Conservation (phyloP, 169 alveolate species). For the Ichthyophthirius multifiliis region DNA sequence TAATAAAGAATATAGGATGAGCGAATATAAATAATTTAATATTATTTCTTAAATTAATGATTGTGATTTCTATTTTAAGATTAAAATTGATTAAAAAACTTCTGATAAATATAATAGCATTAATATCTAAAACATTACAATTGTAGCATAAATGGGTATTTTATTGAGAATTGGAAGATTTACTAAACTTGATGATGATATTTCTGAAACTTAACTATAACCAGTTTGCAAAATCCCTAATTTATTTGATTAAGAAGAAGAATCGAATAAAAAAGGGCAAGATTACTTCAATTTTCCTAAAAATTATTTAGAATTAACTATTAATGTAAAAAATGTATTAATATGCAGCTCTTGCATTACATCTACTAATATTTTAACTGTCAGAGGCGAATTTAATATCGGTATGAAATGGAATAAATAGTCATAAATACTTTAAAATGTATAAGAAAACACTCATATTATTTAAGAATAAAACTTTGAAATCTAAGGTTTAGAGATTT, state of each 20-base stretch:
- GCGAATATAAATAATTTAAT: no score
- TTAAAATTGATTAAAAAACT: no score
- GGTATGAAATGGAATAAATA: background rate
- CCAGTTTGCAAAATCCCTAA: no score
- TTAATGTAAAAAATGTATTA: background rate
- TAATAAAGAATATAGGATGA: background rate
- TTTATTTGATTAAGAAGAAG: background rate
- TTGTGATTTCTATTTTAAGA: no score
- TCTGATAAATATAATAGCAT: constrained; percentile 20
- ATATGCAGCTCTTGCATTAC: background rate
- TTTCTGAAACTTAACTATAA: background rate
- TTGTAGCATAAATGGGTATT: constrained; percentile 27
- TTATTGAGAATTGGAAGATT: constrained; percentile 21
- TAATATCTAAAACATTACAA: constrained; percentile 15
- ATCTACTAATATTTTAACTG: background rate
- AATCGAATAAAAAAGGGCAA: background rate
- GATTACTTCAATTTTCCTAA: background rate
- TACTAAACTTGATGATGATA: constrained; percentile 24
- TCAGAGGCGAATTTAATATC: background rate
- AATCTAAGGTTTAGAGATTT: constrained; percentile 5
- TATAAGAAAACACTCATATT: background rate
- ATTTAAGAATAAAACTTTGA: background rate
- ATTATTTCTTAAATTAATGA: no score
- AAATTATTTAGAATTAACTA: background rate
- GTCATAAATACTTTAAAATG: background rate